Percentiles rank a stretch among this genome's conserved stretches.
These are phyloP conservation scores for Tinospora cordifolia DNA, from an alignment of 164 flowering plant species.

Conservation along the genomic window DNA sequence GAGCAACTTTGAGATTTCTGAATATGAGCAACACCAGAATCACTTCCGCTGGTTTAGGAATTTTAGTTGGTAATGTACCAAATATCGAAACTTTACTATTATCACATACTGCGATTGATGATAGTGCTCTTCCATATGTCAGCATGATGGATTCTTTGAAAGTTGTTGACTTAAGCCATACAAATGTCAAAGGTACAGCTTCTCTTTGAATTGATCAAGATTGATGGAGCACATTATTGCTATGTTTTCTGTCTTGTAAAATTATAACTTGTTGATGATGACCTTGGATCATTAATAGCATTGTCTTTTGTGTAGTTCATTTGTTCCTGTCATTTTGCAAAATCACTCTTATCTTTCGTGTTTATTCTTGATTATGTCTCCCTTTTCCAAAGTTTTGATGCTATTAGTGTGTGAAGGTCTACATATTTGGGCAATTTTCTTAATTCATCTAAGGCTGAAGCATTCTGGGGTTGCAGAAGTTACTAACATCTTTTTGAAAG, in stretches of 20 bases:
- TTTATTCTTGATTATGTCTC: too few relatives aligned
- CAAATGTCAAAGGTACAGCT: conserved; percentile 58
- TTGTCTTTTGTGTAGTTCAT: not conserved
- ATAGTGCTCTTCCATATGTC: conserved; percentile 45
- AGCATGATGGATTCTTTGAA: conserved; percentile 56
- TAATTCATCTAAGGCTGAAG: too few relatives aligned
- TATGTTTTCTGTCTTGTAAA: too few relatives aligned
- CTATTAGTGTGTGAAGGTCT: too few relatives aligned
- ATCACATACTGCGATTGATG: conserved; percentile 55
- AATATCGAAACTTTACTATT: conserved; percentile 52
- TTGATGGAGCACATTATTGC: not conserved
- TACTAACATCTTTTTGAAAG: too few relatives aligned
- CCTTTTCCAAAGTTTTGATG: too few relatives aligned
- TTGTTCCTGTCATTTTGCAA: not conserved
- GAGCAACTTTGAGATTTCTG: conserved; percentile 49
- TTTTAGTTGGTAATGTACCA: conserved; percentile 61
- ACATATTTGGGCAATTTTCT: too few relatives aligned
- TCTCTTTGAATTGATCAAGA: not conserved
- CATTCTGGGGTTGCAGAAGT: too few relatives aligned
- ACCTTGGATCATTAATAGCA: not conserved
- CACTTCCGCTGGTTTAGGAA: conserved; percentile 53
- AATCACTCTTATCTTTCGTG: not conserved
- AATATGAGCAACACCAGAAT: conserved; percentile 62
- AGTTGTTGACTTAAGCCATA: conserved; percentile 51
- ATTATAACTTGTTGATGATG: too few relatives aligned